Percentiles rank a stretch among this genome's conserved stretches.
Evolutionary conservation across 306 rosid genomes (phyloP).

Genomic region (Quercus parvula): DNA sequence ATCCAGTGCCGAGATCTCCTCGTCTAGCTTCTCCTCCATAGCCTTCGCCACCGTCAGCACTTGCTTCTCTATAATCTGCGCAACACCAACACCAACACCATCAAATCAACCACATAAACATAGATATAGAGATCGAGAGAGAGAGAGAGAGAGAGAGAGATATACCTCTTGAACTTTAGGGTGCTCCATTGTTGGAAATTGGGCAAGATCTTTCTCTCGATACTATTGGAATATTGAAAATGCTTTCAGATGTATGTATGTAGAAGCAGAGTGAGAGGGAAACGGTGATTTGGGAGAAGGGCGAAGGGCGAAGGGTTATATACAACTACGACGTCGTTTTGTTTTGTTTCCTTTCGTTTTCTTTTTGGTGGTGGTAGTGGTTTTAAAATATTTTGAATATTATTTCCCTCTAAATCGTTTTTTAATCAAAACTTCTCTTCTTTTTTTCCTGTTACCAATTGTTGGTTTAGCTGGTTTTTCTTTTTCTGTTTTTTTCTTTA

Average conservation of each 20-base stretch:
- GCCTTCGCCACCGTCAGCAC: constrained; percentile 81
- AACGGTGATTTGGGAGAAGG: not conserved
- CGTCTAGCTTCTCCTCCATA: constrained; percentile 86
- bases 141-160: not conserved
- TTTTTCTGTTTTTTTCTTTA: no score
- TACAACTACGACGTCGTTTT: not conserved
- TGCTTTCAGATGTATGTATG: not conserved
- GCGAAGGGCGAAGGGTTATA: not conserved
- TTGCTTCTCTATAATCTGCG: constrained; percentile 70
- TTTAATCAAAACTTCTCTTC: no score
- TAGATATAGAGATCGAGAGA: not conserved
- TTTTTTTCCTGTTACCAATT: no score
- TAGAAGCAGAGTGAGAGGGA: not conserved
- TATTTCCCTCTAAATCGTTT: no score
- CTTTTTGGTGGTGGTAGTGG: no score
- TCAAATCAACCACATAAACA: no score
- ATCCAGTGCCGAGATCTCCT: constrained; percentile 82
- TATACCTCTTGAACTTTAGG: constrained; percentile 63
- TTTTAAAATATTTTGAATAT: no score
- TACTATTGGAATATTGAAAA: not conserved
- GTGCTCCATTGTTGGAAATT: constrained; percentile 48
- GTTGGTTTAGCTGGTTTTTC: no score
- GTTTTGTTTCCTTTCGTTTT: no score
- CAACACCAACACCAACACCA: not conserved
- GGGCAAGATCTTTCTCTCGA: constrained; percentile 12